These are phyloP conservation scores for Gossypium mustelinum DNA, from an alignment of 345 rosid genomes.

Conservation along the genomic window DNA sequence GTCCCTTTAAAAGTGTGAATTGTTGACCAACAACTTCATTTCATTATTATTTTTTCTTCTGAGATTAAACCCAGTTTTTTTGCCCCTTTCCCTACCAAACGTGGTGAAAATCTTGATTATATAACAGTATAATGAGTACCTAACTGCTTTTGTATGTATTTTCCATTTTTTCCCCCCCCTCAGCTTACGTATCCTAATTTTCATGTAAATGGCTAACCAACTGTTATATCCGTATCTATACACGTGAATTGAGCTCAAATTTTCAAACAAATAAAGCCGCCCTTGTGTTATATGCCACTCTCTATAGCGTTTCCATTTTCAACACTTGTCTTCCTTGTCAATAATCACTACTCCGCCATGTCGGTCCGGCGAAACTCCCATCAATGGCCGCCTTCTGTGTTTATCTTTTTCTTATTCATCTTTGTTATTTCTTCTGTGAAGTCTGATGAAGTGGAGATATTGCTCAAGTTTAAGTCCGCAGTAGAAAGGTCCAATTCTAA, in stretches of 20 bases:
- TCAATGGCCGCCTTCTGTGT: conserved; percentile 12
- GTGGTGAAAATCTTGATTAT: not conserved
- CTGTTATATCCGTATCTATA: not conserved
- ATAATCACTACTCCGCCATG: conserved; percentile 24
- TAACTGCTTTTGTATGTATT: not conserved
- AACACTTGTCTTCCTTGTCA: conserved; percentile 1
- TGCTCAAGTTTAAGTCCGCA: conserved; percentile 43
- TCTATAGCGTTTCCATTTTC: conserved; percentile 15
- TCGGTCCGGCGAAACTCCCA: conserved; percentile 19
- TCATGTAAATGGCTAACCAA: not conserved
- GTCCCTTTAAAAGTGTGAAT: not conserved
- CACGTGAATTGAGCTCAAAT: conserved; percentile 21
- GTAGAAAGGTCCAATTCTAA: conserved; percentile 30
- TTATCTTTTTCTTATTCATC: conserved; percentile 22
- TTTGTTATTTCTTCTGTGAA: conserved; percentile 19
- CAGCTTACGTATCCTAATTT: not conserved
- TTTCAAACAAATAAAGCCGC: conserved; percentile 26
- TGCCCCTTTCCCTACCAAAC: not conserved
- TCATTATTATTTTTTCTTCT: not conserved
- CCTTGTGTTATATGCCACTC: conserved; percentile 21
- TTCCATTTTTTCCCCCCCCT: too few relatives aligned
- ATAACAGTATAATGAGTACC: not conserved
- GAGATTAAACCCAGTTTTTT: not conserved
- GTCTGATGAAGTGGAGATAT: conserved; percentile 36
- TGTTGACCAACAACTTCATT: conserved; percentile 1